Evolutionary conservation across 2,329 filamentous ascomycete species (phyloP).

Genomic region (Trichoderma sp.): DNA sequence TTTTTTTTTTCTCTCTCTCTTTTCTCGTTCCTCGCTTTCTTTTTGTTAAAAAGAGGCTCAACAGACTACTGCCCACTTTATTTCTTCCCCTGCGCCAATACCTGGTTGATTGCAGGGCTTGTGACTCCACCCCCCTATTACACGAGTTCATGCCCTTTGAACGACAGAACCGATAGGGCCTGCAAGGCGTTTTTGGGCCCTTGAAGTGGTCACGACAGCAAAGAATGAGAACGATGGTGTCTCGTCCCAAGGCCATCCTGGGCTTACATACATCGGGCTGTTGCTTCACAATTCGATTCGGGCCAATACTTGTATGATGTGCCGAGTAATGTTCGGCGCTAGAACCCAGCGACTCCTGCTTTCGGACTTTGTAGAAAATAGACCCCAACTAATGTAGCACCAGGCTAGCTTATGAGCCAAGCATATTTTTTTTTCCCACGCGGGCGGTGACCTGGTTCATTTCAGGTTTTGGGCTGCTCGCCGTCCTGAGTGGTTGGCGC

Average conservation of each 20-base stretch:
- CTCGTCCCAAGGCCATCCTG: neutral
- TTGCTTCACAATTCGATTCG: neutral
- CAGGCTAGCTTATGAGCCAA: neutral
- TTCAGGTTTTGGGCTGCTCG: neutral
- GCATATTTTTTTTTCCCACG: neutral
- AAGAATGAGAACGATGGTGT: neutral
- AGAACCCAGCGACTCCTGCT: neutral
- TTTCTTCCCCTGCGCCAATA: constrained; percentile 2
- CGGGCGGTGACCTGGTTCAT: neutral
- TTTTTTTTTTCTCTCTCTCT: neutral
- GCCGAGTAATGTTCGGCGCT: neutral
- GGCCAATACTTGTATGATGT: neutral
- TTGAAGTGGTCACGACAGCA: neutral
- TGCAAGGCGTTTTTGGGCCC: neutral
- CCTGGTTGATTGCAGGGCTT: constrained; percentile 3
- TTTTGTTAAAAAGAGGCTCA: constrained; percentile 10
- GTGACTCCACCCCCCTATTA: constrained; percentile 6
- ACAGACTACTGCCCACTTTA: neutral
- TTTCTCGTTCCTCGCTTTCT: neutral
- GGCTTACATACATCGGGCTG: neutral
- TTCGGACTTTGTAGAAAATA: neutral
- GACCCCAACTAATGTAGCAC: neutral
- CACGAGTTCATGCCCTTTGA: neutral
- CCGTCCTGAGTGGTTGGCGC: constrained; percentile 4
- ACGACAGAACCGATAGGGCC: neutral